Evolutionary conservation across 306 rosid genomes (phyloP).

Genomic region (Castanea crenata): DNA sequence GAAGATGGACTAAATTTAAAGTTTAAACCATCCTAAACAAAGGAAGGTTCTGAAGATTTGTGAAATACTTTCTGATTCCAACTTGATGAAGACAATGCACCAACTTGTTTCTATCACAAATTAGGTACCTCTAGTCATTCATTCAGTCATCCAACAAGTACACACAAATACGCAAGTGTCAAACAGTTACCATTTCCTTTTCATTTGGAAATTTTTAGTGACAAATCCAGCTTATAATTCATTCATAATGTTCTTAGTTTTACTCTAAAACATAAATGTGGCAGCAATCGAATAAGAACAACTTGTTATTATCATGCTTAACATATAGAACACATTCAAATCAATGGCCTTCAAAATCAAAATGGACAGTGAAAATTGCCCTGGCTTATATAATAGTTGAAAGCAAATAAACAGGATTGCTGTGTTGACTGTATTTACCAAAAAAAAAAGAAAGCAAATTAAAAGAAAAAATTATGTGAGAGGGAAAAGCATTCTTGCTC

Average conservation of each 20-base stretch:
- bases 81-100: conserved; percentile 26
- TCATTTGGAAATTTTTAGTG: conserved; percentile 18
- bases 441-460: too few species aligned
- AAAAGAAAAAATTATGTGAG: background rate
- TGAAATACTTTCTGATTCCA: background rate
- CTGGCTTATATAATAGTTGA: too few species aligned
- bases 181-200: conserved; percentile 25
- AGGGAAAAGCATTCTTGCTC: background rate
- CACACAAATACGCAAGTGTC: background rate
- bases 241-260: background rate
- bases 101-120: conserved; percentile 10
- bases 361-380: background rate
- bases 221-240: background rate
- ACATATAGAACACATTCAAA: background rate
- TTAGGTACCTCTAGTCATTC: conserved; percentile 19
- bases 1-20: background rate
- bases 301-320: background rate
- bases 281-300: background rate
- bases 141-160: too few species aligned
- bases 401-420: too few species aligned
- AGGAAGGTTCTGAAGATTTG: background rate
- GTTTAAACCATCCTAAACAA: background rate
- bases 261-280: background rate
- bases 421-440: too few species aligned
- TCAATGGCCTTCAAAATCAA: background rate